Conservation (phyloP, 1,139 yeast species). For the Arxiozyma slooffiae region DNA sequence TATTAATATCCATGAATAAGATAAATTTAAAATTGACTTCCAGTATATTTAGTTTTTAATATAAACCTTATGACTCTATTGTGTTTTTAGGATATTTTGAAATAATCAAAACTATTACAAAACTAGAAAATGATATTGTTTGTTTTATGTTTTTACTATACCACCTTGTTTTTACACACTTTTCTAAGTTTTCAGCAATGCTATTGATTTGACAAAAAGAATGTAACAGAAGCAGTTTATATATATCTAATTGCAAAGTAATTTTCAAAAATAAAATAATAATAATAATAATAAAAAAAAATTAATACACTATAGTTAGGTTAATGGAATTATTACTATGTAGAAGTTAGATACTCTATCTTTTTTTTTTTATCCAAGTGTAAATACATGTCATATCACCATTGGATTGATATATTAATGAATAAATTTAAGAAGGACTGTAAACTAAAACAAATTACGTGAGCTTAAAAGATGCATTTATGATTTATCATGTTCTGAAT, state of each 20-base stretch:
- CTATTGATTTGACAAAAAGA: neutral
- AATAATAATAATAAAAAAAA: too few species aligned
- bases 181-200: too few species aligned
- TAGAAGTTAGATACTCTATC: neutral
- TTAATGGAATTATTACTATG: neutral
- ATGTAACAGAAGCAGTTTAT: neutral
- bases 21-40: neutral
- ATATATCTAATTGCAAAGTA: neutral
- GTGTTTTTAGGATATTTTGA: too few species aligned
- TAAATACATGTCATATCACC: neutral
- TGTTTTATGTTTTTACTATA: neutral
- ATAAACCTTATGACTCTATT: neutral
- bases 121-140: too few species aligned
- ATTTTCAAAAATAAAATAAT: neutral
- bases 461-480: too few species aligned
- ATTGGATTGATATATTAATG: neutral
- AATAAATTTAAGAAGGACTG: neutral
- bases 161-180: neutral
- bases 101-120: neutral
- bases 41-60: neutral
- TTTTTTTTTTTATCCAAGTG: slow-evolving; percentile 74
- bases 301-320: too few species aligned
- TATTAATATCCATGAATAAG: neutral
- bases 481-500: too few species aligned
- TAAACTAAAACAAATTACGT: too few species aligned